Evolutionary conservation across 306 rosid species (phyloP), one percentile per base, ranked within the genome.

Genomic region (Trifolium subterraneum): DNA sequence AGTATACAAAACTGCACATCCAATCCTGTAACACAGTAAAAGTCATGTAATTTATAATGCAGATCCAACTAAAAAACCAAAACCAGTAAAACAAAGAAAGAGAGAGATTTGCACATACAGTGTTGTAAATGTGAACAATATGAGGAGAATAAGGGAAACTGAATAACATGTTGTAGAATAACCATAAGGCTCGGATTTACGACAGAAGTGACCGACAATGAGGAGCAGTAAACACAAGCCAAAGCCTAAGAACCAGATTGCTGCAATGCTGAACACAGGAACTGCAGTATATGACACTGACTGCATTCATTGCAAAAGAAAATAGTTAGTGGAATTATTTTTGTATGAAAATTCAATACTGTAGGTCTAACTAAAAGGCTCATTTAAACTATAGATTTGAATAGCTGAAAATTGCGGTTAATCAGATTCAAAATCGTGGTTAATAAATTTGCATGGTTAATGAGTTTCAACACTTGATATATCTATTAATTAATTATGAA

Each of bases 281-380:
- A 78, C 87, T 16, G 90, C 96, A 13, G 90, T 85, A 19, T 52
- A 88, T 60, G 80, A 87, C 72, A 80, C 93, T 31, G 96, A 92
- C 97, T 92, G 91, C 81, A 84, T 76, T 81, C 65, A 51, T 58
- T 42, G 54, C 23, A 31, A 74, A 64, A 4, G 44, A 31, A 58
- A 84, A 16, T 10, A 44, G 72, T 80, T 8, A 81, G 83, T 50
- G 47, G 29, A 50, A 19, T 47, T 27, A 6, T 2, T 1, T 59
- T 27, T 4, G 16, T 23, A 8, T 29, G 55, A 64, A 5, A 55
- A 48, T 42, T 48, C 68, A 75, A 54, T 71, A 66, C n/a, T 7
- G 1, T 3, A 15, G 54, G 19, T 4, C 18, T 48, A 45, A 15
- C 54, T 48, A 48, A 14, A 48, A n/a, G 4, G 20, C 54, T n/a